Evolutionary conservation across 2,329 filamentous ascomycete genomes (phyloP).

Genomic region (Colletotrichum lentis): DNA sequence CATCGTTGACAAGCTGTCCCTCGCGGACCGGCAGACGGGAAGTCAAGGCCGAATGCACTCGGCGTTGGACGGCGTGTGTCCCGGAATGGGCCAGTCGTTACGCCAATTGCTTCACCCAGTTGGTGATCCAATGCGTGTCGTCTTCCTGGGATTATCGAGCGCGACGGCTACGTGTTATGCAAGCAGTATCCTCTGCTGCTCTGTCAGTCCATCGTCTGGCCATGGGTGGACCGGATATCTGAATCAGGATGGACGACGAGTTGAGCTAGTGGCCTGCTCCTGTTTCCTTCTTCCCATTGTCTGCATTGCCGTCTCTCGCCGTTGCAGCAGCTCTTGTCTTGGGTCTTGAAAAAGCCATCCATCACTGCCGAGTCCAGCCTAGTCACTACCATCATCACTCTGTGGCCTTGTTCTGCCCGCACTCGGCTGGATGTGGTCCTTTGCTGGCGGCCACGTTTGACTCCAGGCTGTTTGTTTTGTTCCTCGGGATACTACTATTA

Average conservation of each 20-base stretch:
- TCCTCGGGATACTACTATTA: slow-evolving; percentile 22
- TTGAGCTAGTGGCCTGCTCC: slow-evolving; percentile 5
- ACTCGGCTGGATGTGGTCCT: neutral
- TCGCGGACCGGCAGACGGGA: slow-evolving; percentile 22
- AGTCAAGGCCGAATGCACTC: slow-evolving; percentile 1
- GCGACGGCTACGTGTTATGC: slow-evolving; percentile 1
- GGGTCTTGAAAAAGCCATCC: neutral
- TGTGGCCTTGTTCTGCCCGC: neutral
- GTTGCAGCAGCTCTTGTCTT: slow-evolving; percentile 4
- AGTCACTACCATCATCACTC: too few species aligned
- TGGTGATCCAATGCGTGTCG: slow-evolving; percentile 12
- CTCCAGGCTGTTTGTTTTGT: neutral
- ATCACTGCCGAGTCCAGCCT: slow-evolving; percentile 4
- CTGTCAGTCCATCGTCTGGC: neutral
- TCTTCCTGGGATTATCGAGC: slow-evolving; percentile 25
- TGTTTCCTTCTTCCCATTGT: neutral
- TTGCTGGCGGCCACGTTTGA: slow-evolving; percentile 1
- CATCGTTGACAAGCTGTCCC: neutral
- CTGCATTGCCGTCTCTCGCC: neutral
- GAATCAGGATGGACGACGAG: neutral
- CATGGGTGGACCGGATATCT: neutral
- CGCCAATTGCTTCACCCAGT: slow-evolving; percentile 13
- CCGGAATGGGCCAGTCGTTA: slow-evolving; percentile 21
- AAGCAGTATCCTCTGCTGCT: neutral
- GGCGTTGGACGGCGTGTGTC: neutral